Evolutionary conservation across 768 basidiomycete genomes (phyloP).

Genomic region (Tulasnella sp.): DNA sequence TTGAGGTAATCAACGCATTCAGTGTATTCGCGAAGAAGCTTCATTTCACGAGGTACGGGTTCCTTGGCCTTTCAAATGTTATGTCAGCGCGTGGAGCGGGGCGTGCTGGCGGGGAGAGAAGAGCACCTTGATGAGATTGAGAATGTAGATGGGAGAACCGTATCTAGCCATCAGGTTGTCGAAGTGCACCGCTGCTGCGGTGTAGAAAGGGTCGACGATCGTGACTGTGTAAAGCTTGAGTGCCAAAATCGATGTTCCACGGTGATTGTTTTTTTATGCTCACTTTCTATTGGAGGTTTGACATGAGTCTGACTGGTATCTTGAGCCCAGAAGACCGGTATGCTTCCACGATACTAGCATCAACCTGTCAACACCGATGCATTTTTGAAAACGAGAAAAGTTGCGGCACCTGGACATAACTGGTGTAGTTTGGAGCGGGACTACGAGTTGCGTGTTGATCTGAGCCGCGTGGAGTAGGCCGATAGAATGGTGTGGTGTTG

Average conservation of each 20-base stretch:
- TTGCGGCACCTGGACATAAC: slow-evolving; percentile 69
- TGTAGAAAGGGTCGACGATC: slow-evolving; percentile 89
- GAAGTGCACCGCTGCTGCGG: slow-evolving; percentile 87
- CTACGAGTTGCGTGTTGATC: slow-evolving; percentile 22
- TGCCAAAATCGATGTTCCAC: too few relatives aligned
- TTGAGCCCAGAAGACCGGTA: slow-evolving; percentile 95
- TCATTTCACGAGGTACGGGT: slow-evolving; percentile 66
- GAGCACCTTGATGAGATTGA: slow-evolving; percentile 88
- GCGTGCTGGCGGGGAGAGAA: slow-evolving; percentile 21
- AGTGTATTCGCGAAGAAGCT: slow-evolving; percentile 80
- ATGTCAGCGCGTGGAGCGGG: too few relatives aligned
- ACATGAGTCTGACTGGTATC: slow-evolving; percentile 84
- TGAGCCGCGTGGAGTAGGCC: slow-evolving; percentile 36
- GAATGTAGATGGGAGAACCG: slow-evolving; percentile 76
- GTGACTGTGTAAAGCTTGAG: slow-evolving; percentile 48
- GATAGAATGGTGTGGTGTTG: slow-evolving; percentile 80
- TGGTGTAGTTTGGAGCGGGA: slow-evolving; percentile 77
- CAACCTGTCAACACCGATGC: background rate
- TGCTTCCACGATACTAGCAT: slow-evolving; percentile 79
- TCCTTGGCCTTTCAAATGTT: slow-evolving; percentile 24
- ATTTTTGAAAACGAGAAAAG: background rate
- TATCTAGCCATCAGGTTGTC: slow-evolving; percentile 83
- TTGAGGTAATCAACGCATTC: slow-evolving; percentile 89
- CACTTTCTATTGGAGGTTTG: slow-evolving; percentile 92
- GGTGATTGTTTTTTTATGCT: too few relatives aligned